Evolutionary conservation across 2,329 filamentous ascomycete species (phyloP), one percentile per base, ranked within the genome.

Genomic region (Alternaria gaisen): DNA sequence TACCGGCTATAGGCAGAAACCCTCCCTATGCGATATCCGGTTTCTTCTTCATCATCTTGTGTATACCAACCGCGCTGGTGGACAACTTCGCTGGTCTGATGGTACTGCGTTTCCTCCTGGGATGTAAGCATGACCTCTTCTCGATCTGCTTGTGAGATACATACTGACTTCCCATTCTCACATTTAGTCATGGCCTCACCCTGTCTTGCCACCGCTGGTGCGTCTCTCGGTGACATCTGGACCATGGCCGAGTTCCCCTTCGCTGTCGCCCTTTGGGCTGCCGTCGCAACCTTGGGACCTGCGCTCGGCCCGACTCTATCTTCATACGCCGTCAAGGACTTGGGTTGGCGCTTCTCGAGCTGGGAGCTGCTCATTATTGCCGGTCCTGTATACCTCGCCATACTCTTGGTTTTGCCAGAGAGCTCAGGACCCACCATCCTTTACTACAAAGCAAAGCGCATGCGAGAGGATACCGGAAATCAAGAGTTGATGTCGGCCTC

Each of bases 371-470:
- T 94, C 26, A 94, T 96, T 72, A 76, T 95, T 14, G 82, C 91
- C n/a, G 88, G 85, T 5, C 77, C 89, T 34, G 85, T 90, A 67
- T 94, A 90, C 85, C 60, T 91, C 16, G 74, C 94, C 61, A 92
- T 95, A 78, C 89, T 89, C 22, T 92, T 94, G 78, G 92, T 91
- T 24, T 87, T 97, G 1, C 92, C 92, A 3, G 93, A 97, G 79
- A 97, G 93, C 0, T 96, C 94, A 73, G 89, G 91, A 0, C 91
- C 92, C 0, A 50, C 85, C 85, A 73, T 74, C 7, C 57, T 76
- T 4, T 72, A 71, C 60, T 82, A 82, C 41, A 86, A 92, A n/a
- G 93, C 93, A 2, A 83, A 85, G 73, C 90, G 91, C 74, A 80
- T 94, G 59, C 86, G 92, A 51, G 87, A 89, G 74, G 77, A 87